A percentile compares a stretch with the other conserved stretches of the same genome.
Evolutionary conservation across 2,329 filamentous ascomycete species (phyloP).

Genomic region (Zelopaecilomyces penicillatus): DNA sequence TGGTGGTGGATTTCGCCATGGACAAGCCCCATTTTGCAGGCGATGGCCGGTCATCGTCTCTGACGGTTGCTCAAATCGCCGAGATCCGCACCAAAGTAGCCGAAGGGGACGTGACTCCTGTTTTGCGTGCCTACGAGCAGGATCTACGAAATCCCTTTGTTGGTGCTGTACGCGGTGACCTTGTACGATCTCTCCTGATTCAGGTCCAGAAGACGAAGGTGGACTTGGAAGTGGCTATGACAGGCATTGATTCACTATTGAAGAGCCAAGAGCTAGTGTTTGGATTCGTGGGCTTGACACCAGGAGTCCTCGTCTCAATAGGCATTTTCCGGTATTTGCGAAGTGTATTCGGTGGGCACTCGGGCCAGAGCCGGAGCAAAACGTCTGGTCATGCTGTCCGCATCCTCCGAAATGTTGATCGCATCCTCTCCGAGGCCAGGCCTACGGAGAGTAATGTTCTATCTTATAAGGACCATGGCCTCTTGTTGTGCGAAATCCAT

Average conservation of each 20-base stretch:
- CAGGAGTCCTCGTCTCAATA: constrained; percentile 80
- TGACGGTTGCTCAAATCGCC: constrained; percentile 62
- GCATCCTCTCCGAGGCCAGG: constrained; percentile 61
- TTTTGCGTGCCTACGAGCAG: constrained; percentile 83
- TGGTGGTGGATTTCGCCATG: constrained; percentile 93
- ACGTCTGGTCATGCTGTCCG: constrained; percentile 64
- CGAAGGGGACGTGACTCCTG: constrained; percentile 87
- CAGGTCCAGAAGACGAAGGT: constrained; percentile 99
- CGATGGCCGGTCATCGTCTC: constrained; percentile 28
- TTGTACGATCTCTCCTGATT: constrained; percentile 84
- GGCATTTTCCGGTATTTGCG: constrained; percentile 65
- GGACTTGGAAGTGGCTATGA: constrained; percentile 91
- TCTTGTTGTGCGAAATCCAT: constrained; percentile 85
- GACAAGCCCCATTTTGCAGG: constrained; percentile 63
- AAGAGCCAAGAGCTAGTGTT: constrained; percentile 97
- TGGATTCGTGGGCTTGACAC: constrained; percentile 91
- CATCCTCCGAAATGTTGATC: constrained; percentile 80
- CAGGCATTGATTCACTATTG: constrained; percentile 85
- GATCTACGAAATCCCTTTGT: constrained; percentile 75
- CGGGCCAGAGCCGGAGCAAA: constrained; percentile 55
- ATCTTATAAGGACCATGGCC: constrained; percentile 84
- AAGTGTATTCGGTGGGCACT: constrained; percentile 60
- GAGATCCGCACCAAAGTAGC: constrained; percentile 72
- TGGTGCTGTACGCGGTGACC: constrained; percentile 75
- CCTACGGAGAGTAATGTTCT: constrained; percentile 66